Evolutionary conservation across 2,329 filamentous ascomycete genomes (phyloP), one percentile per base, ranked within the genome.

Genomic region (Fusarium sacchari): DNA sequence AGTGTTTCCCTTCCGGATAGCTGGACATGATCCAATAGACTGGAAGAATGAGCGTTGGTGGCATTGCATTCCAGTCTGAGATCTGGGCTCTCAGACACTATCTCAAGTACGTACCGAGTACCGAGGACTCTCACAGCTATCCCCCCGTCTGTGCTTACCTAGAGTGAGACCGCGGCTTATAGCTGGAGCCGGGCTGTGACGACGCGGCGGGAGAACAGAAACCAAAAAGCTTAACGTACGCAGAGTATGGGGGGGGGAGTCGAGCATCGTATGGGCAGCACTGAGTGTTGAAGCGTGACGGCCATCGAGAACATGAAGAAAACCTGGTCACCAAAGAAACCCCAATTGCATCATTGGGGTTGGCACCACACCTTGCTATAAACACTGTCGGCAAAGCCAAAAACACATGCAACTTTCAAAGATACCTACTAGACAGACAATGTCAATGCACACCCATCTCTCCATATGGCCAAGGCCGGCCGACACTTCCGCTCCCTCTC

Each of bases 61-160:
- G 36, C 24, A 34, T 30, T 40, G 17, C 57, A 53, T 56, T 49
- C 55, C 57, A 55, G 52, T 24, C 43, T 36, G 37, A 67, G 42
- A 66, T 68, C 61, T 71, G 43, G 53, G 55, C 70, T 67, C 59
- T 55, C 24, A 68, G 62, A 60, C 43, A 68, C 34, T 28, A 57
- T 49, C 49, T 42, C 28, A 44, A 49, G 26, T 46, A 67, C 30
- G 52, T 59, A 58, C 65, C 67, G 52, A 59, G 52, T 59, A 69
- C 67, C 50, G 46, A 69, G 49, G 37, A 68, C 39, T 55, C 30
- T 36, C 26, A 17, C n/a, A n/a, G n/a, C 44, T 42, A 18, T 26
- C 44, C 28, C 22, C 26, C 26, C 26, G 28, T 22, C 53, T 8
- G 34, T 60, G 53, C 26, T 34, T 26, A 32, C 26, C 28, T 26